phyloP scores from a whole-genome alignment of 495 filamentous ascomycete genomes.

The Trichoderma virens region DNA sequence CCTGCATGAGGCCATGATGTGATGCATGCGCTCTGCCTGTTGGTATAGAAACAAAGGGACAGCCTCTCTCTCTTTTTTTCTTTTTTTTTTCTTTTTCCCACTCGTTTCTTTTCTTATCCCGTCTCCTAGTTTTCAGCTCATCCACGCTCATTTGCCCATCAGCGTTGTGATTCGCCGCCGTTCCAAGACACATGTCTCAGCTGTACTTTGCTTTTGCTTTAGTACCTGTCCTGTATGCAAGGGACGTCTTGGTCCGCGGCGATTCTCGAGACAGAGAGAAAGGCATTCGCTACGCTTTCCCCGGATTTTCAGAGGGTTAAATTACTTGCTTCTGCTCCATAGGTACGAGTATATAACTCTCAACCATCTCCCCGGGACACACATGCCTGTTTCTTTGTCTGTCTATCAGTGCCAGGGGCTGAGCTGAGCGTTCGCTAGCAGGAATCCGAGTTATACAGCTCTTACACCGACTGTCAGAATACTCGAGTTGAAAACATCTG shows the following conservation, averaged over 20 bases:
- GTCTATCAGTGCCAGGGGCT: too few relatives aligned
- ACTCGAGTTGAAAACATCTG: too few relatives aligned
- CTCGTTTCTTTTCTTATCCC: background rate
- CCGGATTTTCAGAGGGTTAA: too few relatives aligned
- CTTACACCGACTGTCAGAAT: conserved; percentile 1
- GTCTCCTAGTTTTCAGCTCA: background rate
- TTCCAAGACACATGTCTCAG: background rate
- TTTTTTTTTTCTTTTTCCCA: background rate
- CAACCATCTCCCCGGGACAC: background rate
- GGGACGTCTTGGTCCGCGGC: background rate
- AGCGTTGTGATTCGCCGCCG: background rate
- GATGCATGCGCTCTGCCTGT: too few relatives aligned
- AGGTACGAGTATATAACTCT: background rate
- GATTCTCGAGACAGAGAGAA: background rate
- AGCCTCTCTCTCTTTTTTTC: background rate
- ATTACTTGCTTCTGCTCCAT: background rate
- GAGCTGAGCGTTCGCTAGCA: too few relatives aligned
- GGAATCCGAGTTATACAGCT: too few relatives aligned
- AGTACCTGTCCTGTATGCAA: background rate
- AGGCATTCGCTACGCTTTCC: too few relatives aligned
- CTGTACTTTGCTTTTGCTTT: background rate
- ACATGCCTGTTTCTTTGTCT: too few relatives aligned
- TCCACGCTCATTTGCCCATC: background rate
- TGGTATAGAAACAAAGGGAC: background rate
- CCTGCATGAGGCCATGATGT: background rate